A percentile compares a stretch with the other conserved stretches of the same genome.
phyloP scores from a whole-genome alignment of 768 basidiomycete genomes.

The Artomyces pyxidatus region DNA sequence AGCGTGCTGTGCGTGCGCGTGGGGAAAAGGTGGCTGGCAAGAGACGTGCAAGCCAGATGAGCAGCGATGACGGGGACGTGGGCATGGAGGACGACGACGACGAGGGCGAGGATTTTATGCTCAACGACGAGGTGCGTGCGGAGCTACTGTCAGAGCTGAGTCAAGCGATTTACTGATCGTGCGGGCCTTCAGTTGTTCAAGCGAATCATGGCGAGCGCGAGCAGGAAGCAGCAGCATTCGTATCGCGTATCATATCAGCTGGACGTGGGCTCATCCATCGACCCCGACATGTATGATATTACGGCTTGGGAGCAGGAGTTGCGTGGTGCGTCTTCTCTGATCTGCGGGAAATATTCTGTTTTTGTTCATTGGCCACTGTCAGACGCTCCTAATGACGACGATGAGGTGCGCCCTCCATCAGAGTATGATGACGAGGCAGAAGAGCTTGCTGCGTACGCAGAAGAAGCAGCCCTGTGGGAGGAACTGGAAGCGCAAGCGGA shows the following conservation, averaged over 20 bases:
- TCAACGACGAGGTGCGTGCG: slow-evolving; percentile 22
- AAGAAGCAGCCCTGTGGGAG: slow-evolving; percentile 34
- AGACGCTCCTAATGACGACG: slow-evolving; percentile 2
- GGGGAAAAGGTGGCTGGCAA: slow-evolving; percentile 10
- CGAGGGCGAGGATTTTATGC: slow-evolving; percentile 7
- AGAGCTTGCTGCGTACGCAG: slow-evolving; percentile 52
- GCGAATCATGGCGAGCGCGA: slow-evolving; percentile 52
- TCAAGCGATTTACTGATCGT: too few relatives aligned
- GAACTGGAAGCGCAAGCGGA: slow-evolving; percentile 6
- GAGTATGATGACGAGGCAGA: slow-evolving; percentile 43
- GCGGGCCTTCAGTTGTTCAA: slow-evolving; percentile 54
- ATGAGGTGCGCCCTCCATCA: slow-evolving; percentile 8
- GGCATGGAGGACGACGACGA: slow-evolving; percentile 13
- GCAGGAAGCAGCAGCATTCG: slow-evolving; percentile 39
- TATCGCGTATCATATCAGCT: slow-evolving; percentile 57
- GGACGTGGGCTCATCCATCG: slow-evolving; percentile 71
- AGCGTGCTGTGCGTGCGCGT: slow-evolving; percentile 15
- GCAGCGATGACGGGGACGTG: slow-evolving; percentile 20
- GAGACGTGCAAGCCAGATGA: slow-evolving; percentile 7
- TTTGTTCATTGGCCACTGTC: too few relatives aligned
- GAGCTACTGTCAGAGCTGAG: too few relatives aligned
- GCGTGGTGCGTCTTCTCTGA: slow-evolving; percentile 28
- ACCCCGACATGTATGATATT: slow-evolving; percentile 63
- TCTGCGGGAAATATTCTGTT: too few relatives aligned
- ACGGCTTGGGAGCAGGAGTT: slow-evolving; percentile 53